Evolutionary conservation across 1,139 yeast species (phyloP).

Genomic region (Yamadazyma taylorii): DNA sequence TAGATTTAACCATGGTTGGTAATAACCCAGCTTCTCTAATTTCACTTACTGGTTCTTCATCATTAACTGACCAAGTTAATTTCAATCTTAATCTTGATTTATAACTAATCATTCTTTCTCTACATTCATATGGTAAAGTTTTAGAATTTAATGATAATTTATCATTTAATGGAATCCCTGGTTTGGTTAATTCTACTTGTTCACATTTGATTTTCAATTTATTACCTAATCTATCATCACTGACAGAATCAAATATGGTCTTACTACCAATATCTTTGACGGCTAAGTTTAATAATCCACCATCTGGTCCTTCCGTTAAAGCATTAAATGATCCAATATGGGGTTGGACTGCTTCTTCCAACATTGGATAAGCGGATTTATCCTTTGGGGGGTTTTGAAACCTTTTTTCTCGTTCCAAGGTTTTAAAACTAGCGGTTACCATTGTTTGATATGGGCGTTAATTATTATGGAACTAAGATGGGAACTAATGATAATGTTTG

Average conservation of each 20-base stretch:
- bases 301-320: constrained; percentile 80
- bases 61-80: constrained; percentile 83
- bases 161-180: constrained; percentile 71
- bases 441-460: constrained; percentile 3
- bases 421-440: constrained; percentile 59
- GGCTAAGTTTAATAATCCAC: constrained; percentile 82
- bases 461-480: too few species aligned
- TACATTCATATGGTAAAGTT: constrained; percentile 83
- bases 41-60: constrained; percentile 77
- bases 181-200: constrained; percentile 82
- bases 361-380: constrained; percentile 75
- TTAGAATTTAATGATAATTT: constrained; percentile 78
- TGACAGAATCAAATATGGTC: constrained; percentile 71
- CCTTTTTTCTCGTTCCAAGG: constrained; percentile 83
- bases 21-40: constrained; percentile 88
- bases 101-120: constrained; percentile 84
- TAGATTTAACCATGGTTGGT: constrained; percentile 87
- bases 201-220: constrained; percentile 79
- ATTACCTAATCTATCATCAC: constrained; percentile 69
- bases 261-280: constrained; percentile 87
- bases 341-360: constrained; percentile 88
- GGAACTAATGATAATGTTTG: neutral
- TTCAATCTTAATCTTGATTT: constrained; percentile 74
- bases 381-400: constrained; percentile 90
- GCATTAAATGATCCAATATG: constrained; percentile 97